A percentile compares a stretch with the other conserved stretches of the same genome.
Evolutionary conservation across 2,329 filamentous ascomycete species (phyloP).

Genomic region (Hypomyces rosellus): DNA sequence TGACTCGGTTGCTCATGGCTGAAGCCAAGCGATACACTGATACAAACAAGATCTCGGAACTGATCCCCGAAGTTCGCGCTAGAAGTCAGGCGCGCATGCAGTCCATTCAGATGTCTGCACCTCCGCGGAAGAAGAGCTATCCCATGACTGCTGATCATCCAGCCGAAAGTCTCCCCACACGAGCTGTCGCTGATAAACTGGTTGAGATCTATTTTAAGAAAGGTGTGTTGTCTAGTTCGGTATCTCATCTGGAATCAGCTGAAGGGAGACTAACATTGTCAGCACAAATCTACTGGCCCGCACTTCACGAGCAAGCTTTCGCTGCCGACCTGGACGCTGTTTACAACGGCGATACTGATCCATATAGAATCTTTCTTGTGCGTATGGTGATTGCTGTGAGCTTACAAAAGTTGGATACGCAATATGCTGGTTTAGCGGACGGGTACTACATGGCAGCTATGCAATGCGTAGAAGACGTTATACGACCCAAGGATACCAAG

Average conservation of each 20-base stretch:
- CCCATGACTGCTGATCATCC: slow-evolving; percentile 83
- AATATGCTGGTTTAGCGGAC: slow-evolving; percentile 89
- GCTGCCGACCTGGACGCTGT: slow-evolving; percentile 71
- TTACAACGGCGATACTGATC: slow-evolving; percentile 66
- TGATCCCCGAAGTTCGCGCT: slow-evolving; percentile 69
- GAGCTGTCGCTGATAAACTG: slow-evolving; percentile 68
- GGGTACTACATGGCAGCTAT: slow-evolving; percentile 91
- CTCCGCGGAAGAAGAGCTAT: slow-evolving; percentile 72
- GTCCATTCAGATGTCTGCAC: slow-evolving; percentile 51
- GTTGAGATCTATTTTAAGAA: slow-evolving; percentile 82
- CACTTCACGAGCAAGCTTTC: slow-evolving; percentile 78
- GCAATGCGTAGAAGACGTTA: slow-evolving; percentile 72
- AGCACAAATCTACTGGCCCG: slow-evolving; percentile 86
- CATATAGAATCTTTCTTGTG: slow-evolving; percentile 81
- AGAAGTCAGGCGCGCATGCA: slow-evolving; percentile 52
- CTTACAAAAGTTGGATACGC: slow-evolving; percentile 82
- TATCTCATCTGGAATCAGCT: not conserved
- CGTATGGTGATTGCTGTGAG: slow-evolving; percentile 93
- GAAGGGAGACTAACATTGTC: slow-evolving; percentile 11
- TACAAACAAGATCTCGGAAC: slow-evolving; percentile 83
- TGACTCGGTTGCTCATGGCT: slow-evolving; percentile 92
- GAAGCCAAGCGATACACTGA: slow-evolving; percentile 91
- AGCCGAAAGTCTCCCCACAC: slow-evolving; percentile 67
- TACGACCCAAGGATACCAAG: slow-evolving; percentile 82
- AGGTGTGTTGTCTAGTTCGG: slow-evolving; percentile 42